Evolutionary conservation across 202 grass and related monocot species (phyloP).

Genomic region (Panicum hallii): DNA sequence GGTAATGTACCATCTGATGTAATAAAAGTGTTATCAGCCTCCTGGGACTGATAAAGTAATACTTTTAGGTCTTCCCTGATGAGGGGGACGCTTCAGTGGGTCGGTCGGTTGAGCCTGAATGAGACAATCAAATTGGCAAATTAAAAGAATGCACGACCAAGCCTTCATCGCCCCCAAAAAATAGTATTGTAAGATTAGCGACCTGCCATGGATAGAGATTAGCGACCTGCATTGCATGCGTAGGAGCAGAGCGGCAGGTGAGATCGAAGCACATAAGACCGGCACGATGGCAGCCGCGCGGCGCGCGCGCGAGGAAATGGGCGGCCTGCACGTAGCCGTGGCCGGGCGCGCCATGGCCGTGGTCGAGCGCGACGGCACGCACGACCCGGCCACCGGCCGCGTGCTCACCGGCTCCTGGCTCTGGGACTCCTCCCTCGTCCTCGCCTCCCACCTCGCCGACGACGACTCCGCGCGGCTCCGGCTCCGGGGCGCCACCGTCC

Average conservation of each 20-base stretch:
- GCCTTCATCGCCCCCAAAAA: neutral
- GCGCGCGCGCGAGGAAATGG: neutral
- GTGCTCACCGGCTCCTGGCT: slow-evolving; percentile 77
- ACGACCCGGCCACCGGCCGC: slow-evolving; percentile 59
- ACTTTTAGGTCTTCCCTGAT: no score
- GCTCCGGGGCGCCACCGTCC: slow-evolving; percentile 53
- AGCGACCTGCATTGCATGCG: neutral
- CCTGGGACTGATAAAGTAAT: no score
- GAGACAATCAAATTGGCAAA: neutral
- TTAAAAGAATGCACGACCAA: neutral
- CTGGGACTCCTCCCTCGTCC: slow-evolving; percentile 68
- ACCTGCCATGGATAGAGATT: no score
- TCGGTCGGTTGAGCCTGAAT: neutral
- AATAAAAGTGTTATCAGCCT: no score
- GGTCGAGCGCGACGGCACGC: slow-evolving; percentile 50
- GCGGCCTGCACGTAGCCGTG: slow-evolving; percentile 42
- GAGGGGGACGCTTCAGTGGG: no score
- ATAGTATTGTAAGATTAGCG: neutral
- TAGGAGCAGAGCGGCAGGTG: neutral
- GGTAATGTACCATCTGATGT: no score
- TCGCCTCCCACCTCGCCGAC: slow-evolving; percentile 45
- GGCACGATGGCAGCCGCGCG: neutral
- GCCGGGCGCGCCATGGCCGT: slow-evolving; percentile 36
- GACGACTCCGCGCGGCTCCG: neutral
- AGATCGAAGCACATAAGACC: neutral